Evolutionary conservation across 345 rosid species (phyloP), one percentile per base, ranked within the genome.

Genomic region (Populus ilicifolia): DNA sequence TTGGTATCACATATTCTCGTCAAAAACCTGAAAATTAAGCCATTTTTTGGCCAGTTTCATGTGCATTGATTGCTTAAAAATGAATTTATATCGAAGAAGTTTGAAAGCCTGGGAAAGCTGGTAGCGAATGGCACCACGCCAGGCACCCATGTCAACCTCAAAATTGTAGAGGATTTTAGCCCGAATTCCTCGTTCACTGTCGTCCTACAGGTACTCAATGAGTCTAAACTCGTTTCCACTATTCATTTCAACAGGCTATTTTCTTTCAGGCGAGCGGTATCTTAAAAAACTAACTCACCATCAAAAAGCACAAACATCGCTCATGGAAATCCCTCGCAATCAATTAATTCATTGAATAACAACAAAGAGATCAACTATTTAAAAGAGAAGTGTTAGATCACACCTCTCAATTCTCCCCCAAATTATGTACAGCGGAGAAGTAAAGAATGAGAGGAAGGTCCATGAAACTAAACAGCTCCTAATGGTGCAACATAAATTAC

Each of bases 401-500:
- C 35, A 44, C 27, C 69, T 70, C 76, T 67, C 52, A 70, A 46
- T 39, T 39, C 7, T 17, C 13, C 36, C 41, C 23, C 69, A 68
- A 38, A 70, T 46, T 85, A 83, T 87, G 71, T 80, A 83, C 86
- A 85, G 13, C 5, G 63, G 36, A 79, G 56, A 69, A 38, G 41
- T 30, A 73, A 72, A 78, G 54, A 70, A 65, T 44, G 20, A 36
- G 79, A 23, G 21, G 25, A 17, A n/a, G 43, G 59, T 52, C 20
- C 23, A 46, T 23, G 76, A 38, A 62, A 67, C 77, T 67, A 79
- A 44, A 20, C 5, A 62, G 69, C 29, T 76, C 78, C 75, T 68
- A 76, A 64, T 73, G 69, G 38, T 74, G 84, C 85, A 85, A 67
- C 79, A 78, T 69, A 70, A 78, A 66, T 78, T 79, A 84, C 74